Percentiles rank a stretch among this genome's conserved stretches.
These are phyloP conservation scores for Pezicula carpinea DNA, from an alignment of 2,329 filamentous ascomycete species.

Conservation along the genomic window DNA sequence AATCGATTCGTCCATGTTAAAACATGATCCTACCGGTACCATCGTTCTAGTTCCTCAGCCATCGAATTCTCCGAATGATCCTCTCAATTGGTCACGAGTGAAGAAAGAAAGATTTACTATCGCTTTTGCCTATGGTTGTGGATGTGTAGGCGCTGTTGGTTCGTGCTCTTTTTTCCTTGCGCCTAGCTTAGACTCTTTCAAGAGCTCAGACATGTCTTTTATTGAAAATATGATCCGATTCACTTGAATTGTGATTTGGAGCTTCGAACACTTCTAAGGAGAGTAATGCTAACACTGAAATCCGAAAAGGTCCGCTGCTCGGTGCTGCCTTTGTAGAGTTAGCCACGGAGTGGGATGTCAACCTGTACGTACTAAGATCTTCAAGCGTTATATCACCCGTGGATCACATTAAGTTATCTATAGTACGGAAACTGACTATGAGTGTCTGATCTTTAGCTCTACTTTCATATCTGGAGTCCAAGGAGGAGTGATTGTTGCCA, in stretches of 20 bases:
- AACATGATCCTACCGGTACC: constrained; percentile 33
- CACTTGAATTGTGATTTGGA: too few relatives aligned
- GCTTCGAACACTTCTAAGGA: too few relatives aligned
- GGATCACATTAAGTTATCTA: too few relatives aligned
- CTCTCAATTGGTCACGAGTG: constrained; percentile 41
- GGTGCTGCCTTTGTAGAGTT: constrained; percentile 31
- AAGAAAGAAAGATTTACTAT: constrained; percentile 34
- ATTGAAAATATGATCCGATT: too few relatives aligned
- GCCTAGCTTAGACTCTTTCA: too few relatives aligned
- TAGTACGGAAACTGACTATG: too few relatives aligned
- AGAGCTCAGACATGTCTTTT: too few relatives aligned
- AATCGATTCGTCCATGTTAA: constrained; percentile 22
- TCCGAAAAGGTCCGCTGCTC: constrained; percentile 33
- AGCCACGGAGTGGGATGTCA: constrained; percentile 30
- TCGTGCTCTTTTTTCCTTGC: neutral
- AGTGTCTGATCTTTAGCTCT: constrained; percentile 5
- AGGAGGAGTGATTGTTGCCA: constrained; percentile 33
- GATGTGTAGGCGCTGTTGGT: constrained; percentile 35
- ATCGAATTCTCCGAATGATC: constrained; percentile 46
- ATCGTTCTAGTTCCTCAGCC: constrained; percentile 48
- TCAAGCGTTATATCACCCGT: too few relatives aligned
- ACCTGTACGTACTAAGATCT: constrained; percentile 12
- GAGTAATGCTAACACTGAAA: constrained; percentile 10
- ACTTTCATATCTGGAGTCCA: constrained; percentile 26
- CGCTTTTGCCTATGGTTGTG: constrained; percentile 33